phyloP scores from a whole-genome alignment of 2,329 filamentous ascomycete genomes.

The Paraphoma sp. region DNA sequence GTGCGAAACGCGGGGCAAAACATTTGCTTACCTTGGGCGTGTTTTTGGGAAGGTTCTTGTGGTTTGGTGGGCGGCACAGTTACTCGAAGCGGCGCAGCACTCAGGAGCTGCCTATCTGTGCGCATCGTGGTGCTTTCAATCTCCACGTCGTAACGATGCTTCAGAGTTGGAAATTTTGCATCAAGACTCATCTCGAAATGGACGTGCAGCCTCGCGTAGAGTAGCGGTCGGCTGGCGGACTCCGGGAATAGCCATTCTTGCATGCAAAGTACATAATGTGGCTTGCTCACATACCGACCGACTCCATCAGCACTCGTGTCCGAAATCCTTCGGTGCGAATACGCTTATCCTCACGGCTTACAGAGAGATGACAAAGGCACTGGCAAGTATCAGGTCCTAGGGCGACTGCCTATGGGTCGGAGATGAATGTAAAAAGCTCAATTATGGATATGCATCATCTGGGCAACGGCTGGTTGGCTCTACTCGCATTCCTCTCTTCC shows the following conservation, averaged over 20 bases:
- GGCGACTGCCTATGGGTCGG: no score
- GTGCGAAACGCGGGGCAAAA: conserved; percentile 8
- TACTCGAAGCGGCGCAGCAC: background rate
- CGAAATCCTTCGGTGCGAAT: background rate
- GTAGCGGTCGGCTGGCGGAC: background rate
- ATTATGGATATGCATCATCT: background rate
- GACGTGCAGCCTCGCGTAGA: background rate
- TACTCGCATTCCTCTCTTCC: background rate
- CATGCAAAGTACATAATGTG: background rate
- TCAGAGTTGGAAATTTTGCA: background rate
- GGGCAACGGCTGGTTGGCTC: background rate
- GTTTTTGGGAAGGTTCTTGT: background rate
- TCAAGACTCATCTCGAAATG: background rate
- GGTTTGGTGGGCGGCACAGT: background rate
- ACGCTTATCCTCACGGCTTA: background rate
- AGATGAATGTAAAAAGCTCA: no score
- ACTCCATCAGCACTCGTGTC: background rate
- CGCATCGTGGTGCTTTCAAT: conserved; percentile 1
- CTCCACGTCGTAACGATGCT: background rate
- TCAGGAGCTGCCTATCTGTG: background rate
- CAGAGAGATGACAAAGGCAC: background rate
- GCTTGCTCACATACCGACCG: background rate
- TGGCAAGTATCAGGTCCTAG: background rate
- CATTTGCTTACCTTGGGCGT: background rate
- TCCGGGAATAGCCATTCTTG: background rate